Evolutionary conservation across 495 filamentous ascomycete species (phyloP).

Genomic region (Penicillium psychrofluorescens): DNA sequence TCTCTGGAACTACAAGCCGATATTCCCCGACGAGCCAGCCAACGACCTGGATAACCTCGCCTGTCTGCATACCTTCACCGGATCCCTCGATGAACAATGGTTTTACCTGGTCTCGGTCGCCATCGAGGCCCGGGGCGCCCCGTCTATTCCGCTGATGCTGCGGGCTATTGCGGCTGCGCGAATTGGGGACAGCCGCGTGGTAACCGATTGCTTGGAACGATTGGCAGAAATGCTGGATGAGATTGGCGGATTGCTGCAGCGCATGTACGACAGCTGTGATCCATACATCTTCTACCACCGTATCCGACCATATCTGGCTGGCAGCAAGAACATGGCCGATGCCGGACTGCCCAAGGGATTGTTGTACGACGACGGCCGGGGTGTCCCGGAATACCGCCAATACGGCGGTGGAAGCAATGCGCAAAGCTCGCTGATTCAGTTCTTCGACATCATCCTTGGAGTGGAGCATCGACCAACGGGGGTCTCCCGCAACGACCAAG

Average conservation of each 20-base stretch:
- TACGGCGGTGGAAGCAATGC: slow-evolving; percentile 91
- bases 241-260: slow-evolving; percentile 61
- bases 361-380: slow-evolving; percentile 71
- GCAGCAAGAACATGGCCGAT: slow-evolving; percentile 93
- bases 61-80: slow-evolving; percentile 86
- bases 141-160: slow-evolving; percentile 84
- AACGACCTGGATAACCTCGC: slow-evolving; percentile 79
- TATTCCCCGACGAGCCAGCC: slow-evolving; percentile 72
- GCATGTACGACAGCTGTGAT: slow-evolving; percentile 90
- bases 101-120: slow-evolving; percentile 94
- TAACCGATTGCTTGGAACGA: slow-evolving; percentile 63
- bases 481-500: slow-evolving; percentile 38
- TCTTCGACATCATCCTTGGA: slow-evolving; percentile 88
- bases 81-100: slow-evolving; percentile 94
- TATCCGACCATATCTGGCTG: slow-evolving; percentile 89
- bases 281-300: slow-evolving; percentile 89
- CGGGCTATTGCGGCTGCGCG: slow-evolving; percentile 79
- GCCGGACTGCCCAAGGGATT: slow-evolving; percentile 85
- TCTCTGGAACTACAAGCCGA: slow-evolving; percentile 92
- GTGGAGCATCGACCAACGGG: slow-evolving; percentile 90
- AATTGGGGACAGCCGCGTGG: slow-evolving; percentile 55
- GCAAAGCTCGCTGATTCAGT: slow-evolving; percentile 89
- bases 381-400: slow-evolving; percentile 60
- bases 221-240: slow-evolving; percentile 88
- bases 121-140: slow-evolving; percentile 87